A percentile compares a stretch with the other conserved stretches of the same genome.
phyloP scores from a whole-genome alignment of 2,329 filamentous ascomycete species.

The Aspergillus transmontanensis region DNA sequence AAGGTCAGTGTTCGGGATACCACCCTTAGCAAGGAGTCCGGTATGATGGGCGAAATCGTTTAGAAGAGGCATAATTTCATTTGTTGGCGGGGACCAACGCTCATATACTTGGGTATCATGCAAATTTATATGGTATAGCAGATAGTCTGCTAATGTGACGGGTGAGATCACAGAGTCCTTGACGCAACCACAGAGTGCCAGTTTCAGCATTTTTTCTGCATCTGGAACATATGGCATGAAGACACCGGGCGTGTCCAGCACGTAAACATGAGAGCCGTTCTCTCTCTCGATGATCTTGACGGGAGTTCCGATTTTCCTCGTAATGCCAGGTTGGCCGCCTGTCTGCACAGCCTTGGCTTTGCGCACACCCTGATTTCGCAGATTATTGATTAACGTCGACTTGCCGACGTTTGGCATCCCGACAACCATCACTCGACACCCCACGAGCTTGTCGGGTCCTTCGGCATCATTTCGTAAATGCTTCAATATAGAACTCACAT shows the following conservation, averaged over 20 bases:
- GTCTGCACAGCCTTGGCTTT: constrained; percentile 74
- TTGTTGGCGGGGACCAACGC: constrained; percentile 71
- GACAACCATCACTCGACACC: constrained; percentile 82
- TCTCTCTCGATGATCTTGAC: constrained; percentile 74
- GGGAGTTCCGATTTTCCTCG: constrained; percentile 77
- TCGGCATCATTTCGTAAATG: constrained; percentile 33
- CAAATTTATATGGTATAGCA: constrained; percentile 81
- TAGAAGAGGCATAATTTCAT: constrained; percentile 76
- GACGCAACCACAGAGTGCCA: constrained; percentile 87
- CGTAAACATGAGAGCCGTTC: constrained; percentile 67
- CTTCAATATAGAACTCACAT: constrained; percentile 36
- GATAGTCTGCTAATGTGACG: constrained; percentile 82
- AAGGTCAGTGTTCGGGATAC: constrained; percentile 68
- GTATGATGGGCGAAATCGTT: constrained; percentile 70
- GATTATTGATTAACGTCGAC: constrained; percentile 85
- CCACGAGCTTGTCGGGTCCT: constrained; percentile 61
- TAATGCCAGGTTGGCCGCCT: constrained; percentile 86
- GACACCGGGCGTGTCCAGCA: constrained; percentile 91
- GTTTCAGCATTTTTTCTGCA: constrained; percentile 86
- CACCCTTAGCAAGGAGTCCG: constrained; percentile 75
- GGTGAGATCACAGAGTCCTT: constrained; percentile 83
- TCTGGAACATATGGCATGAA: constrained; percentile 90
- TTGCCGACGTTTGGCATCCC: constrained; percentile 99
- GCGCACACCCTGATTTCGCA: constrained; percentile 70
- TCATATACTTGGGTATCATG: constrained; percentile 64